A percentile compares a stretch with the other conserved stretches of the same genome.
These are phyloP conservation scores for Didymella sp. DNA, from an alignment of 2,329 filamentous ascomycete species.

Conservation along the genomic window DNA sequence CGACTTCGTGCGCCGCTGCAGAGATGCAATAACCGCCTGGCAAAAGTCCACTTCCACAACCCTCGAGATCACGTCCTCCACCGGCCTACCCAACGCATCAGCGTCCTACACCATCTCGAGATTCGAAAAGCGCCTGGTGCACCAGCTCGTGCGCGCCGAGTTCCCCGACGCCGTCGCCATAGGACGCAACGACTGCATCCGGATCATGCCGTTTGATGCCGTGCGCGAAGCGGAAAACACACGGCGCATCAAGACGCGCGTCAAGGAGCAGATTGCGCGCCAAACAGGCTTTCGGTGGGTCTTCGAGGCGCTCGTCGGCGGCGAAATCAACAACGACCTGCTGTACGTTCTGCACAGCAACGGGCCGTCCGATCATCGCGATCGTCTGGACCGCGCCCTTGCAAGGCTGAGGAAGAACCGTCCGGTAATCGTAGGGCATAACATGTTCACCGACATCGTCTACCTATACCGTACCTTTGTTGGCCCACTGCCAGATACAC, in stretches of 20 bases:
- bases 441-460: conserved; percentile 68
- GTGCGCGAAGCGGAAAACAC: conserved; percentile 54
- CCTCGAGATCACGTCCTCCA: conserved; percentile 42
- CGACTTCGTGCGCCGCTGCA: conserved; percentile 58
- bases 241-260: conserved; percentile 46
- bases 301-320: conserved; percentile 54
- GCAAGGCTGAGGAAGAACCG: conserved; percentile 54
- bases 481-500: conserved; percentile 60
- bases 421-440: conserved; percentile 67
- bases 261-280: conserved; percentile 50
- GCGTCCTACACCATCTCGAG: conserved; percentile 38
- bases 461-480: conserved; percentile 71
- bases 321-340: conserved; percentile 49
- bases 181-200: conserved; percentile 52
- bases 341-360: conserved; percentile 45
- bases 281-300: conserved; percentile 60
- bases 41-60: conserved; percentile 28
- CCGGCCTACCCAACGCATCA: conserved; percentile 32
- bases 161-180: conserved; percentile 59
- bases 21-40: conserved; percentile 58
- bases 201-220: conserved; percentile 52
- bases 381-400: conserved; percentile 51
- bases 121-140: conserved; percentile 70
- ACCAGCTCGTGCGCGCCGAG: conserved; percentile 70
- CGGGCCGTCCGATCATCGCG: conserved; percentile 42